Conservation (phyloP, 768 basidiomycete genomes). For the Gautieria morchelliformis region DNA sequence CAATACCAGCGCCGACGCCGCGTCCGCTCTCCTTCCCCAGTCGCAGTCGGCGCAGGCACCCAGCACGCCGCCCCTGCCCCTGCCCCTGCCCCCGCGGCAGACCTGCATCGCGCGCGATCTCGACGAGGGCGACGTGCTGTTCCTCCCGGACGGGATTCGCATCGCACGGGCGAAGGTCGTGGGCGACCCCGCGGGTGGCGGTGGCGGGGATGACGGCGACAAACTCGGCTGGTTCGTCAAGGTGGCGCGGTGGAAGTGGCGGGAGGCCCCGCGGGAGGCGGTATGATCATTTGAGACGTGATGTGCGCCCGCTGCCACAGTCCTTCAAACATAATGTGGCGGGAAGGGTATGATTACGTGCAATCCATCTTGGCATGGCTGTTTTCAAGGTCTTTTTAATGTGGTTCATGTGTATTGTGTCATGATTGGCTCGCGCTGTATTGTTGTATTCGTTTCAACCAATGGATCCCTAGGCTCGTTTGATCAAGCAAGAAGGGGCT, state of each 20-base stretch:
- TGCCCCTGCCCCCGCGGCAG: not conserved
- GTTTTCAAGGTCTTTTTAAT: too few species aligned
- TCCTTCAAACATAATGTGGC: too few species aligned
- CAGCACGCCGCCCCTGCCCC: not conserved
- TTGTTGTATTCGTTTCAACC: too few species aligned
- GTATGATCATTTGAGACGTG: too few species aligned
- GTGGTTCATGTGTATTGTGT: too few species aligned
- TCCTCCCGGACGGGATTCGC: not conserved
- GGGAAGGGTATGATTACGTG: too few species aligned
- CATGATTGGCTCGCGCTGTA: too few species aligned
- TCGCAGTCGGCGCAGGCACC: not conserved
- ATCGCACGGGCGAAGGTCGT: not conserved
- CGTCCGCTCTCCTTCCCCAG: not conserved
- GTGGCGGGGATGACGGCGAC: too few species aligned
- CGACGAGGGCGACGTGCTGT: not conserved
- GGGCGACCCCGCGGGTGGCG: not conserved
- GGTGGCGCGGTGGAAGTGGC: conserved; percentile 1
- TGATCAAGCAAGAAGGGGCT: too few species aligned
- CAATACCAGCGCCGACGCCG: not conserved
- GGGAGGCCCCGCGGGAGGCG: not conserved
- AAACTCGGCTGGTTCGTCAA: not conserved
- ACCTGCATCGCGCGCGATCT: not conserved
- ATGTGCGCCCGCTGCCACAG: too few species aligned
- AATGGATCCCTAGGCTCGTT: too few species aligned
- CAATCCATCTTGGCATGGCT: too few species aligned